Evolutionary conservation across 176 grass and related monocot genomes (phyloP), one percentile per base, ranked within the genome.

Genomic region (Metroxylon sagu): DNA sequence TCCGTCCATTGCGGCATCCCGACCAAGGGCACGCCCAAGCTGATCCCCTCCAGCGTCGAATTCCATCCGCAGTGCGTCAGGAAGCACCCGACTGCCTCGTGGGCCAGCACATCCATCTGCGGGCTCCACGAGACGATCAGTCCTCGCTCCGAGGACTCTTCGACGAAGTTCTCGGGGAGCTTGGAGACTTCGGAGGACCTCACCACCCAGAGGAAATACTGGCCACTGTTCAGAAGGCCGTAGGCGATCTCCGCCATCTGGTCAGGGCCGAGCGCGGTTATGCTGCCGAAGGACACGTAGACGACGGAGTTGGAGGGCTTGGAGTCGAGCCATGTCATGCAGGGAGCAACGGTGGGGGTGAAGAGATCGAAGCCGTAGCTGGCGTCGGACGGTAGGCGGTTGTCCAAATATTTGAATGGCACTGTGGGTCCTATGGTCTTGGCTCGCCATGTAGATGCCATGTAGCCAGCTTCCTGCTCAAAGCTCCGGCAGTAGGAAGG

Each of bases 201-300:
- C 23, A 68, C 52, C 25, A 68, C 65, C 65, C 65, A 96, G 19
- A 87, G 55, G 64, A 96, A 90, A 1, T 2, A 0, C 19, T 68
- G 54, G 21, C 65, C 63, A 29, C 65, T 68, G 5, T 18, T 52
- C 17, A 28, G n/a, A 16, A 68, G 48, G 65, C 39, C 65, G 1
- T 54, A 14, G 4, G 48, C 29, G 6, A 68, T 2, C 49, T 68
- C 65, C 14, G 15, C 50, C 16, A 53, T 50, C 49, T 68, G 65
- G 27, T 26, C 25, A 18, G 15, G 2, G 50, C 25, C 4, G 7
- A 53, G 29, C 1, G 12, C 21, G 0, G 14, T 14, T 10, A 68
- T 7, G 5, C 18, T 68, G 8, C 65, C 48, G 65, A 68, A 68
- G 50, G 65, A 68, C 5, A 55, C 50, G 12, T 53, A 68, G 10